Evolutionary conservation across 306 rosid genomes (phyloP).

Genomic region (Vigna trinervia): DNA sequence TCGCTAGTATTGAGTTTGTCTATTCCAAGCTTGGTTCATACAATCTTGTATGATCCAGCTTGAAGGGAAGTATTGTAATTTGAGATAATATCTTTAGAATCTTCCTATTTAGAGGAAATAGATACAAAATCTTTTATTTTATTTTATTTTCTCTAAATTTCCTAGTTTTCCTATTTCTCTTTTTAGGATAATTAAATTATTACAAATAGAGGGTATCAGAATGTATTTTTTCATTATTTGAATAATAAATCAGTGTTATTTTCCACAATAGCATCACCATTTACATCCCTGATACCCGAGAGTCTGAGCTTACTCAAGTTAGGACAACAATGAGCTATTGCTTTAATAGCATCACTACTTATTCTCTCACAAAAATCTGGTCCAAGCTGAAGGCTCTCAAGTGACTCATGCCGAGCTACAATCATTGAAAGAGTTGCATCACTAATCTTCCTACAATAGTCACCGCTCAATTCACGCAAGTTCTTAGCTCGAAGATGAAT

Average conservation of each 20-base stretch:
- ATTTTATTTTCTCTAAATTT: too few species aligned
- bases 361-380: conserved; percentile 99
- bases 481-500: conserved; percentile 86
- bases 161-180: too few species aligned
- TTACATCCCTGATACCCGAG: conserved; percentile 89
- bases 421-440: conserved; percentile 98
- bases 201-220: conserved; percentile 21
- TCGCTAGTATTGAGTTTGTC: too few species aligned
- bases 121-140: too few species aligned
- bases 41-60: too few species aligned
- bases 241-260: too few species aligned
- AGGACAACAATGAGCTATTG: conserved; percentile 85
- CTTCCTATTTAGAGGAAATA: too few species aligned
- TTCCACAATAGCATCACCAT: conserved; percentile 69
- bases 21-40: too few species aligned
- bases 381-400: conserved; percentile 97
- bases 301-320: conserved; percentile 79
- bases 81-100: too few species aligned
- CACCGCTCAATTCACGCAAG: conserved; percentile 87
- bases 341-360: conserved; percentile 95
- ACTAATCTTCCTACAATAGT: conserved; percentile 91
- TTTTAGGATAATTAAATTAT: too few species aligned
- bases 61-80: too few species aligned
- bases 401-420: conserved; percentile 93
- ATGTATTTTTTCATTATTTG: conserved; percentile 38